Conservation (phyloP, 2,329 filamentous ascomycete species). For the Pseudogymnoascus sp. region DNA sequence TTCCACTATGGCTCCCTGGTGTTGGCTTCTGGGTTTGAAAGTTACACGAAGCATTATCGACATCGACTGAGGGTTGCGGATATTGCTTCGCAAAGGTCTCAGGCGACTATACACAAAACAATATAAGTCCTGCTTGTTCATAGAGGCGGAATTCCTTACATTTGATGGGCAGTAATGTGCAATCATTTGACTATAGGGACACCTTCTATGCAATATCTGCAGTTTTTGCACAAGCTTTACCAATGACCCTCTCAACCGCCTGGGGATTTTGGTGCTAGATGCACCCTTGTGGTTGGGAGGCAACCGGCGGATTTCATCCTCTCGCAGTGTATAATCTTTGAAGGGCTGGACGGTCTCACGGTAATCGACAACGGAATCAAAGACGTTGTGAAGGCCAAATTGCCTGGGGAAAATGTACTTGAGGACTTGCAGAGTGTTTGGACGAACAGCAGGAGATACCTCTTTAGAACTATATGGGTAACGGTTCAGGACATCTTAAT, state of each 20-base stretch:
- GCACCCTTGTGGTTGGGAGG: slow-evolving; percentile 13
- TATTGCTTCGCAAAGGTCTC: not conserved
- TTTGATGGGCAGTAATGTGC: slow-evolving; percentile 67
- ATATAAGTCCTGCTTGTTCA: not conserved
- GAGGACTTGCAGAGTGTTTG: slow-evolving; percentile 62
- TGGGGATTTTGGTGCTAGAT: slow-evolving; percentile 42
- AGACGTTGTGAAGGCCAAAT: slow-evolving; percentile 87
- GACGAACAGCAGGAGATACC: slow-evolving; percentile 30
- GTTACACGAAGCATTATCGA: not conserved
- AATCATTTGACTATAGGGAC: slow-evolving; percentile 72
- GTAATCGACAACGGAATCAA: slow-evolving; percentile 59
- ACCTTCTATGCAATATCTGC: slow-evolving; percentile 62
- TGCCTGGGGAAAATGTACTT: slow-evolving; percentile 93
- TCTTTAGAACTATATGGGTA: slow-evolving; percentile 32
- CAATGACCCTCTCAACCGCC: slow-evolving; percentile 56
- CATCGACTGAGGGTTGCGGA: not conserved
- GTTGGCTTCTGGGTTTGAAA: slow-evolving; percentile 9
- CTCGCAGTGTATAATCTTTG: slow-evolving; percentile 78
- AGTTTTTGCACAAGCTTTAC: slow-evolving; percentile 56
- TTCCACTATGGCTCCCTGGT: slow-evolving; percentile 15
- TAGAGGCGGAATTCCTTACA: slow-evolving; percentile 27
- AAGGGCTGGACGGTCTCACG: slow-evolving; percentile 63
- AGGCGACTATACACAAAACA: not conserved
- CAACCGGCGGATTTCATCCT: slow-evolving; percentile 59
- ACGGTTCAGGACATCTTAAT: slow-evolving; percentile 71